Percentiles rank a stretch among this genome's conserved stretches.
Conservation (phyloP, 2,329 filamentous ascomycete genomes). For the Metarhizium robertsii region DNA sequence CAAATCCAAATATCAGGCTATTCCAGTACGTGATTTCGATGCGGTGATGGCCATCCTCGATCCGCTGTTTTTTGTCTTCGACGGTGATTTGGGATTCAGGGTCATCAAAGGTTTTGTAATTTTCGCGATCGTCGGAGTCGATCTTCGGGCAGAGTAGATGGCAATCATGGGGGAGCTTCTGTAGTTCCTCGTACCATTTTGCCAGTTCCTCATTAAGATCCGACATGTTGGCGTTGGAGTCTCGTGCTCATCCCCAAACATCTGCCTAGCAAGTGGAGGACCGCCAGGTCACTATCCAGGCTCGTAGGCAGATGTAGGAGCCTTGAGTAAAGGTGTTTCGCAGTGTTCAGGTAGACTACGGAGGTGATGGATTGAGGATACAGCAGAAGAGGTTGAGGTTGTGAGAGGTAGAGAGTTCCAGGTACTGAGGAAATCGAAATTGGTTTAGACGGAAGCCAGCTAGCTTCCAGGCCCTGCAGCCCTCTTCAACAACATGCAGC, state of each 20-base stretch:
- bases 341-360: background rate
- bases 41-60: slow-evolving; percentile 45
- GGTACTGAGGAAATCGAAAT: background rate
- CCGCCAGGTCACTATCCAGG: background rate
- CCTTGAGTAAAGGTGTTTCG: background rate
- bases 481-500: background rate
- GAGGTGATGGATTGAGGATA: background rate
- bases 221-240: slow-evolving; percentile 23
- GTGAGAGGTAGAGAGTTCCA: background rate
- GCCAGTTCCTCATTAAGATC: slow-evolving; percentile 29
- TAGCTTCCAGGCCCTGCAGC: background rate
- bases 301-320: background rate
- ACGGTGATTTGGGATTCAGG: slow-evolving; percentile 37
- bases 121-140: slow-evolving; percentile 50
- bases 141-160: slow-evolving; percentile 63
- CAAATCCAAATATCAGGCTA: slow-evolving; percentile 60
- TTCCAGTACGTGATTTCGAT: slow-evolving; percentile 57
- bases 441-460: background rate
- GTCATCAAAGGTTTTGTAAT: slow-evolving; percentile 46
- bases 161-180: slow-evolving; percentile 33
- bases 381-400: background rate
- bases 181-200: slow-evolving; percentile 33
- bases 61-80: slow-evolving; percentile 41
- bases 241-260: slow-evolving; percentile 3
- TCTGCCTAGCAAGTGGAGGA: background rate